Evolutionary conservation across 306 rosid genomes (phyloP), one percentile per base, ranked within the genome.

Genomic region (Gynostemma pentaphyllum): DNA sequence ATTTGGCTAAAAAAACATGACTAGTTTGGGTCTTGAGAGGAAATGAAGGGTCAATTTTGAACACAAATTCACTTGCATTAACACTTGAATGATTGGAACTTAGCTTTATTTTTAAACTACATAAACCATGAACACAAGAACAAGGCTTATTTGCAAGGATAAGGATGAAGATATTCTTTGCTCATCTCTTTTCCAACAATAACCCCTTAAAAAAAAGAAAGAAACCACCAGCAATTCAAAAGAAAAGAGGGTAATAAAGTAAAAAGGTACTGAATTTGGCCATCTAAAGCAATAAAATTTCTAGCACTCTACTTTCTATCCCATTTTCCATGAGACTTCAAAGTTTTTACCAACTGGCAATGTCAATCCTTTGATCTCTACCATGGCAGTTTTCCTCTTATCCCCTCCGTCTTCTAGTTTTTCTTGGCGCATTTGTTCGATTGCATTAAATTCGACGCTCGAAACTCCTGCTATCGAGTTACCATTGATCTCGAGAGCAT

Each of bases 301-400:
- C 4, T 24, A 15, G 49, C 37, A 60, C 70, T 24, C 45, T 27
- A 82, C 63, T 49, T 67, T 73, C 68, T 72, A 9, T 70, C 80
- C 88, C 95, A 92, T 84, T 65, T 84, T 88, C 96, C 96, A 92
- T n/a, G 80, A 73, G 70, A 92, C 0, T 4, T 76, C 95, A 68
- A 92, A 92, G 80, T 81, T 92, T 56, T 84, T 84, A 11, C 96
- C 99, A 2, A 92, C 80, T 4, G 82, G 78, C 47, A 92, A 66
- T n/a, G 80, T 69, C 84, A 86, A 75, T 12, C 95, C 95, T 18
- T 23, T 76, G 24, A 92, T 71, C 44, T 83, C 87, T 9, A 88
- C 94, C 94, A 84, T 78, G 41, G 73, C 76, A 32, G 77, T 78
- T 42, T 74, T 77, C 68, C 61, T 64, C 69, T 52, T 73, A 21